A percentile compares a stretch with the other conserved stretches of the same genome.
These are phyloP conservation scores for Juglanconis juglandina DNA, from an alignment of 2,329 filamentous ascomycete species.

Conservation along the genomic window DNA sequence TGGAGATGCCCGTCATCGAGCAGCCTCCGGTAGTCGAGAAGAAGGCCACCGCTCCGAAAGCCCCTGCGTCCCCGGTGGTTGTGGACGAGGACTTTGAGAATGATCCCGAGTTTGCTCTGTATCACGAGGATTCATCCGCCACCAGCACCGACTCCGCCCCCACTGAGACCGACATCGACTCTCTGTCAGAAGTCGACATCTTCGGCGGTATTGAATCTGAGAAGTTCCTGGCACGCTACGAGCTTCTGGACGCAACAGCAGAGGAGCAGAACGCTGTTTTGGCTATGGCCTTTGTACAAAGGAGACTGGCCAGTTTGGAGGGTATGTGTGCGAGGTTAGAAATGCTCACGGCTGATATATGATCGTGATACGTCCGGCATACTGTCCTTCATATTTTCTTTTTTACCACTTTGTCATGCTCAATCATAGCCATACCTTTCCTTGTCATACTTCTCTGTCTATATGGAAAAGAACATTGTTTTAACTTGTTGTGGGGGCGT, in stretches of 20 bases:
- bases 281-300: slow-evolving; percentile 49
- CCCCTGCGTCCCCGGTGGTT: slow-evolving; percentile 25
- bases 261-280: slow-evolving; percentile 42
- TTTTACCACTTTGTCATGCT: not conserved
- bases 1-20: slow-evolving; percentile 53
- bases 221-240: slow-evolving; percentile 61
- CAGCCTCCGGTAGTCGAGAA: slow-evolving; percentile 33
- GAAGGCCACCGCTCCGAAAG: slow-evolving; percentile 26
- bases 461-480: slow-evolving; percentile 8
- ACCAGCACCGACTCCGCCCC: slow-evolving; percentile 24
- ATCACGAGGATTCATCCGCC: slow-evolving; percentile 41
- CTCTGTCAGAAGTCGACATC: slow-evolving; percentile 37
- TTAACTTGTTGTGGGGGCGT: slow-evolving; percentile 7
- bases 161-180: slow-evolving; percentile 41
- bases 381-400: not conserved
- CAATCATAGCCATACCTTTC: slow-evolving; percentile 8
- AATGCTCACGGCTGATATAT: slow-evolving; percentile 30
- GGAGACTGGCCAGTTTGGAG: slow-evolving; percentile 41
- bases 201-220: slow-evolving; percentile 57
- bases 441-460: slow-evolving; percentile 7
- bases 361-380: slow-evolving; percentile 2
- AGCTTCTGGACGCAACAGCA: slow-evolving; percentile 59
- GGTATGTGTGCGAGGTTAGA: slow-evolving; percentile 35
- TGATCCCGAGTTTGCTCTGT: slow-evolving; percentile 60
- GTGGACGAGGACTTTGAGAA: slow-evolving; percentile 59